Evolutionary conservation across 2,329 filamentous ascomycete genomes (phyloP).

Genomic region (Hypoxylon sp.): DNA sequence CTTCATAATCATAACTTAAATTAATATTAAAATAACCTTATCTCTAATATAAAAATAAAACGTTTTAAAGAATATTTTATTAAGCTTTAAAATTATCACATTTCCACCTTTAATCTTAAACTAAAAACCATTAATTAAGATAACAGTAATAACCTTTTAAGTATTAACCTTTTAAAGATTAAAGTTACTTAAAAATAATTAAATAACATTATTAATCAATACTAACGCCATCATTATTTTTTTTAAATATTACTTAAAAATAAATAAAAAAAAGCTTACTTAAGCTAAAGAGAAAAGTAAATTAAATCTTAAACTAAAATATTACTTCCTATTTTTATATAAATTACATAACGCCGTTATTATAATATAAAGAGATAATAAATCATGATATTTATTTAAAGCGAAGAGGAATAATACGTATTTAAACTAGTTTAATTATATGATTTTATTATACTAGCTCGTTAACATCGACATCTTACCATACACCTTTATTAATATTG

Average conservation of each 20-base stretch:
- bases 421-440: background rate
- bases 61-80: background rate
- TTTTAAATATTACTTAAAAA: slow-evolving; percentile 2
- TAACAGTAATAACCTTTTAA: background rate
- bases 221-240: slow-evolving; percentile 1
- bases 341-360: background rate
- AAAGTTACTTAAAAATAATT: slow-evolving; percentile 7
- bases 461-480: background rate
- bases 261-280: slow-evolving; percentile 1
- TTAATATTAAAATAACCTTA: background rate
- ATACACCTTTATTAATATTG: background rate
- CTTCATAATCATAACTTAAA: background rate
- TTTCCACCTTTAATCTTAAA: background rate
- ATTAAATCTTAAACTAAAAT: background rate
- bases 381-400: background rate
- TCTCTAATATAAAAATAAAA: background rate
- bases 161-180: slow-evolving; percentile 1
- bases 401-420: background rate
- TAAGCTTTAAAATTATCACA: background rate
- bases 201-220: slow-evolving; percentile 7
- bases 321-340: background rate
- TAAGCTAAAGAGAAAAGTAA: background rate
- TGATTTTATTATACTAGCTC: background rate
- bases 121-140: slow-evolving; percentile 1
- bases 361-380: background rate